phyloP scores from a whole-genome alignment of 345 rosid genomes.

The Rhodamnia rubescens region DNA sequence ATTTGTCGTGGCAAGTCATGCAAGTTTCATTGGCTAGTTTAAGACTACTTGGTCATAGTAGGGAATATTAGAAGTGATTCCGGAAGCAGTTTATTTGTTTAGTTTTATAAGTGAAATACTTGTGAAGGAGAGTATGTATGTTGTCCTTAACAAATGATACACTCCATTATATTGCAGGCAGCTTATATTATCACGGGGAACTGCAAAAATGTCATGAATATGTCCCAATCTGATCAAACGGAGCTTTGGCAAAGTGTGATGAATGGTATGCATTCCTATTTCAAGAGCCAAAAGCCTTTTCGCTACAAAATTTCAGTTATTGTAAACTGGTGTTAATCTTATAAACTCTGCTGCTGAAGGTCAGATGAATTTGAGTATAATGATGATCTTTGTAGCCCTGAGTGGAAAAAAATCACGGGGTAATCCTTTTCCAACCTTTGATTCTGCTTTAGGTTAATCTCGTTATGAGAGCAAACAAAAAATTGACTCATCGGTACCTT shows the following conservation, averaged over 20 bases:
- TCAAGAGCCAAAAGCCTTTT: not conserved
- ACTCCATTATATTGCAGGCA: constrained; percentile 42
- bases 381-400: not conserved
- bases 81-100: not conserved
- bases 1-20: not conserved
- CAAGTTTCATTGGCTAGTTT: not conserved
- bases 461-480: not conserved
- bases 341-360: not conserved
- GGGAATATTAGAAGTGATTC: not conserved
- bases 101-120: not conserved
- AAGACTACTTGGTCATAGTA: not conserved
- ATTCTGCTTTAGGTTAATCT: not conserved
- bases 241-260: constrained; percentile 76
- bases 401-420: not conserved
- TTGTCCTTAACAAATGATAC: not conserved
- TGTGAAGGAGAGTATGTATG: not conserved
- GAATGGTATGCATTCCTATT: constrained; percentile 42
- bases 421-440: not conserved
- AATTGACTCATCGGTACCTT: not conserved
- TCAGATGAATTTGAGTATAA: not conserved
- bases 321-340: not conserved
- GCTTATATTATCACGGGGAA: constrained; percentile 84
- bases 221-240: constrained; percentile 89
- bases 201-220: constrained; percentile 92
- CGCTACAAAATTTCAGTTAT: not conserved